Conservation (phyloP, 768 basidiomycete genomes). For the Saitozyma podzolica region DNA sequence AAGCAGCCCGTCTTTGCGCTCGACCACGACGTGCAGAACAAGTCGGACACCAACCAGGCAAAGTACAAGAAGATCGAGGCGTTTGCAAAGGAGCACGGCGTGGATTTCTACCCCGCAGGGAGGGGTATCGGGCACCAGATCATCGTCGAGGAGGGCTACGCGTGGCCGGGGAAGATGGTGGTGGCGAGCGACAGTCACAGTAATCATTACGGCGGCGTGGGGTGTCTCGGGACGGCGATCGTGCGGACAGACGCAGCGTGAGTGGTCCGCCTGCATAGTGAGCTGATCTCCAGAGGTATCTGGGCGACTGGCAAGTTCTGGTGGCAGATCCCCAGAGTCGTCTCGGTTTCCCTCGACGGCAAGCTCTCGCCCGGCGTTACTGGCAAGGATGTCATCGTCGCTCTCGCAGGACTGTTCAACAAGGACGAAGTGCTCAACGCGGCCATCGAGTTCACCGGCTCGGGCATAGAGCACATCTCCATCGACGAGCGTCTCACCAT, state of each 20-base stretch:
- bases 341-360: conserved; percentile 88
- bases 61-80: conserved; percentile 91
- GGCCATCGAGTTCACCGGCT: conserved; percentile 92
- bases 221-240: conserved; percentile 94
- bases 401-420: conserved; percentile 93
- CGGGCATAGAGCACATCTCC: conserved; percentile 72
- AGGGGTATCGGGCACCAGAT: conserved; percentile 97
- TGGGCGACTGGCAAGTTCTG: conserved; percentile 99
- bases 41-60: conserved; percentile 78
- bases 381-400: conserved; percentile 97
- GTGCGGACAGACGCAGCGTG: conserved; percentile 65
- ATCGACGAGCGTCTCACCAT: conserved; percentile 95
- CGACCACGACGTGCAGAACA: conserved; percentile 98
- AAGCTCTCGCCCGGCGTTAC: conserved; percentile 82
- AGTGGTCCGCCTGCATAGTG: conserved; percentile 6
- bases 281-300: conserved; percentile 58
- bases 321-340: conserved; percentile 98
- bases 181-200: conserved; percentile 96
- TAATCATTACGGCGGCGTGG: conserved; percentile 99
- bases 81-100: conserved; percentile 77
- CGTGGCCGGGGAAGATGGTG: conserved; percentile 91
- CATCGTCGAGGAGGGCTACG: conserved; percentile 96
- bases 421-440: conserved; percentile 94
- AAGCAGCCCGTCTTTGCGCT: conserved; percentile 91
- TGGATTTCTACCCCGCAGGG: conserved; percentile 97